phyloP scores from a whole-genome alignment of 805 yeast species.

The Metschnikowia colocasiae region DNA sequence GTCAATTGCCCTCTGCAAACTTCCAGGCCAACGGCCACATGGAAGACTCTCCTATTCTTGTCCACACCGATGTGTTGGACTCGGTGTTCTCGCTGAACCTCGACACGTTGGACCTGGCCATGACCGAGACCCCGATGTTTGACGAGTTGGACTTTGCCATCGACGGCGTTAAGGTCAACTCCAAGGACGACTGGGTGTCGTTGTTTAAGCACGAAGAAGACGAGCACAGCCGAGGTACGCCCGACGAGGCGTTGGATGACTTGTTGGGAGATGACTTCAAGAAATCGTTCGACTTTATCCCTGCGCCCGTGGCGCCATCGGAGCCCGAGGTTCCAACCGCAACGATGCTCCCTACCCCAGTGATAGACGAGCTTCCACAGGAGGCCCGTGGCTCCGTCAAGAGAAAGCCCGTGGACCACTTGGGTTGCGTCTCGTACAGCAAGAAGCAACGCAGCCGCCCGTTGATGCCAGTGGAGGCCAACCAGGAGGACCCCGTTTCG shows the following conservation, averaged over 20 bases:
- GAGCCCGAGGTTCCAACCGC: slow-evolving; percentile 29
- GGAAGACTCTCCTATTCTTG: slow-evolving; percentile 44
- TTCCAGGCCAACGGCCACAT: slow-evolving; percentile 12
- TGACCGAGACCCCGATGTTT: slow-evolving; percentile 51
- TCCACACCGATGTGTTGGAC: slow-evolving; percentile 50
- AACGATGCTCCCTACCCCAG: slow-evolving; percentile 16
- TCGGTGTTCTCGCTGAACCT: slow-evolving; percentile 45
- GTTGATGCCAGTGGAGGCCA: slow-evolving; percentile 60
- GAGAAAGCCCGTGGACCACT: slow-evolving; percentile 52
- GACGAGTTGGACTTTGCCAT: slow-evolving; percentile 47
- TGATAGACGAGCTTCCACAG: not conserved
- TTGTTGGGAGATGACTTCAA: slow-evolving; percentile 21
- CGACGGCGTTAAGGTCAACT: slow-evolving; percentile 37
- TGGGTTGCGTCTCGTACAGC: slow-evolving; percentile 73
- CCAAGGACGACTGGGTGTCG: slow-evolving; percentile 58
- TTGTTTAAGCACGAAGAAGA: slow-evolving; percentile 41
- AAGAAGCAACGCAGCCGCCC: slow-evolving; percentile 75
- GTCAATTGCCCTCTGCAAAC: slow-evolving; percentile 24
- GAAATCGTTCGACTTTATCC: slow-evolving; percentile 19
- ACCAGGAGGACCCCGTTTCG: slow-evolving; percentile 58
- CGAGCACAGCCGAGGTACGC: not conserved
- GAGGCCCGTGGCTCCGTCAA: slow-evolving; percentile 5
- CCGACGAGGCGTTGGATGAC: slow-evolving; percentile 19
- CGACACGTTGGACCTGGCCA: slow-evolving; percentile 35
- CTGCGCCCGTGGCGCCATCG: slow-evolving; percentile 5